These are phyloP conservation scores for Claviceps digitariae DNA, from an alignment of 2,329 filamentous ascomycete species.

Conservation along the genomic window DNA sequence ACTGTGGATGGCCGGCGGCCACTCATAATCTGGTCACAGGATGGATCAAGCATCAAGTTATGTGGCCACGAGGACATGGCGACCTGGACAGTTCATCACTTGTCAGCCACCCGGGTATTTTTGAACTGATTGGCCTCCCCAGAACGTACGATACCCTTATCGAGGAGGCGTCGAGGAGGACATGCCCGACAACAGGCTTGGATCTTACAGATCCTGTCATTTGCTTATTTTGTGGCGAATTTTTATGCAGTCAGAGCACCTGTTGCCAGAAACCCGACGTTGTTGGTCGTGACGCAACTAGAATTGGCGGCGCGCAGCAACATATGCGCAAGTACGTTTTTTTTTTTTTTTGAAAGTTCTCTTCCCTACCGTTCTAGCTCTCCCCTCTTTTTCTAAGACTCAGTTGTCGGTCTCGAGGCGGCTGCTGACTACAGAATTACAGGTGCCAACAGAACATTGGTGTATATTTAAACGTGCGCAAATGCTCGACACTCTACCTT, in stretches of 20 bases:
- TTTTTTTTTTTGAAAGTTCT: too few species aligned
- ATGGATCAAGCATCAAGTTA: conserved; percentile 59
- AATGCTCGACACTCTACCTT: conserved; percentile 82
- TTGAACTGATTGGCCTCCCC: conserved; percentile 83
- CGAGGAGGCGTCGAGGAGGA: conserved; percentile 73
- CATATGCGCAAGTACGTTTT: conserved; percentile 67
- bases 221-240: conserved; percentile 90
- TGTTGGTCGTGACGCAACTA: conserved; percentile 25
- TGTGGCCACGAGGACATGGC: conserved; percentile 20
- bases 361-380: neutral
- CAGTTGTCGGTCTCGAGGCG: neutral
- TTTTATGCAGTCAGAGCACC: conserved; percentile 87
- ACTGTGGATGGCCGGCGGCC: conserved; percentile 35
- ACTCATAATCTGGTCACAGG: conserved; percentile 38
- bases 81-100: conserved; percentile 29
- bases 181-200: conserved; percentile 80
- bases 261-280: conserved; percentile 65
- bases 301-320: conserved; percentile 75
- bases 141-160: conserved; percentile 87
- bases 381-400: neutral
- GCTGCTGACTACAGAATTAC: neutral
- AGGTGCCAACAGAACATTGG: conserved; percentile 84
- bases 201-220: conserved; percentile 83
- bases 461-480: conserved; percentile 93
- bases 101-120: conserved; percentile 74